phyloP scores from a whole-genome alignment of 495 filamentous ascomycete genomes.

The Penicillium macrosclerotiorum region DNA sequence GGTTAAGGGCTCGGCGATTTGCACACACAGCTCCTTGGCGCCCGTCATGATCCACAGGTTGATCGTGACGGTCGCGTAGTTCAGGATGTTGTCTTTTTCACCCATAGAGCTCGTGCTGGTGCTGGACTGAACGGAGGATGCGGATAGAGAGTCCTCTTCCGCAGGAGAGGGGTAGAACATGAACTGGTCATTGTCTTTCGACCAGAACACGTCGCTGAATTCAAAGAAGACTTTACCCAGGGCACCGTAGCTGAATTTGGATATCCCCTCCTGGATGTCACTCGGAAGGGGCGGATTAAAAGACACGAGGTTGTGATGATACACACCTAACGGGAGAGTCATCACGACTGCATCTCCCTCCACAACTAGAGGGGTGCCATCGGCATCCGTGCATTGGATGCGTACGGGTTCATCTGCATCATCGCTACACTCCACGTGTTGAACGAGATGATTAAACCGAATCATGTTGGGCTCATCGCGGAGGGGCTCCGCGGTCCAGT shows the following conservation, averaged over 20 bases:
- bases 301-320: conserved; percentile 23
- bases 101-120: conserved; percentile 13
- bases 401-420: conserved; percentile 7
- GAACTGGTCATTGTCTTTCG: conserved; percentile 26
- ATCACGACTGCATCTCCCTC: conserved; percentile 21
- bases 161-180: conserved; percentile 25
- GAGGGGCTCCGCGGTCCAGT: conserved; percentile 20
- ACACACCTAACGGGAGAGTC: conserved; percentile 20
- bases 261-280: conserved; percentile 23
- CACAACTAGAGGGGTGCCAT: conserved; percentile 2
- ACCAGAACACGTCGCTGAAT: conserved; percentile 25
- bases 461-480: conserved; percentile 10
- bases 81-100: conserved; percentile 23
- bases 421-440: conserved; percentile 20
- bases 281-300: conserved; percentile 25
- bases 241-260: conserved; percentile 21
- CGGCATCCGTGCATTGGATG: conserved; percentile 15
- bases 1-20: conserved; percentile 24
- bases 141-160: conserved; percentile 12
- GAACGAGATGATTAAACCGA: conserved; percentile 19
- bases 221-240: conserved; percentile 28
- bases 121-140: conserved; percentile 13
- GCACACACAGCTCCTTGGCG: conserved; percentile 24
- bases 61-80: conserved; percentile 26
- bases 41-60: conserved; percentile 26